Conservation (phyloP, 768 basidiomycete species). For the Macrocybe gigantea region DNA sequence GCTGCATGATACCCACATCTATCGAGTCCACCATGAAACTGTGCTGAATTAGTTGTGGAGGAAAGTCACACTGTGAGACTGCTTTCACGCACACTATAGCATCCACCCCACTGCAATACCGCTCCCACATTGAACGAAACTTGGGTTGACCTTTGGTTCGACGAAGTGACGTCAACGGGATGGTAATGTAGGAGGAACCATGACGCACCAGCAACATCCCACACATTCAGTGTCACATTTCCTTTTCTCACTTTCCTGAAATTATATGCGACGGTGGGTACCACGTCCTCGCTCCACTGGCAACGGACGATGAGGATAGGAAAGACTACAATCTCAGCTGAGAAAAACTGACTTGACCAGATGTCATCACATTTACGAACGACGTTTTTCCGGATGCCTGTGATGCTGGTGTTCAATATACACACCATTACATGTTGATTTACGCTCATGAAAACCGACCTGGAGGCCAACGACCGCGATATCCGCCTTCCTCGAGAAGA, state of each 20-base stretch:
- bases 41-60: neutral
- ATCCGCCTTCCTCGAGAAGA: conserved; percentile 85
- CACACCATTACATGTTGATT: too few species aligned
- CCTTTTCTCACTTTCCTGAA: conserved; percentile 84
- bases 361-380: conserved; percentile 86
- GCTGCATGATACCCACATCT: conserved; percentile 50
- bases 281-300: conserved; percentile 95
- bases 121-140: conserved; percentile 93
- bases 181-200: neutral
- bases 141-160: conserved; percentile 73
- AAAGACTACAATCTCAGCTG: neutral
- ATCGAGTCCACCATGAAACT: conserved; percentile 93
- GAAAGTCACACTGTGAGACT: conserved; percentile 5
- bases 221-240: conserved; percentile 87
- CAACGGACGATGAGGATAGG: conserved; percentile 2
- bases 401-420: neutral
- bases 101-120: conserved; percentile 90
- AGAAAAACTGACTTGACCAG: conserved; percentile 56
- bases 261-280: conserved; percentile 92
- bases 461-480: conserved; percentile 90
- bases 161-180: conserved; percentile 7
- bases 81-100: conserved; percentile 70
- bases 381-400: conserved; percentile 95
- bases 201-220: conserved; percentile 85
- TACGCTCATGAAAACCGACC: conserved; percentile 29